phyloP scores from a whole-genome alignment of 495 filamentous ascomycete species.

The Penicillium chermesinum region DNA sequence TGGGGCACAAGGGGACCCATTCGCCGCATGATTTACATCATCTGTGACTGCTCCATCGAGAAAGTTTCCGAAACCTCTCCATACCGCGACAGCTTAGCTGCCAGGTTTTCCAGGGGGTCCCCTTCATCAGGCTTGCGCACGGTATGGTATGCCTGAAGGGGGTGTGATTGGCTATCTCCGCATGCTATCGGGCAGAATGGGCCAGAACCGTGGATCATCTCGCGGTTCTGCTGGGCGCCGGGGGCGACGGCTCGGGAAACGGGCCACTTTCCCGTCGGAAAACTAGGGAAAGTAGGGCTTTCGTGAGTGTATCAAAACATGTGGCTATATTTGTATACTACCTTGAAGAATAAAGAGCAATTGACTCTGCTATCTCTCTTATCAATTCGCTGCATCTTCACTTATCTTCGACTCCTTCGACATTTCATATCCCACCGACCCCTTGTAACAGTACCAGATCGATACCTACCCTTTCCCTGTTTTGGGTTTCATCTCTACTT shows the following conservation, averaged over 20 bases:
- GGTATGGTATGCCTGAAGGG: conserved; percentile 21
- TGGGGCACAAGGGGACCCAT: conserved; percentile 4
- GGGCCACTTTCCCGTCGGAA: conserved; percentile 9
- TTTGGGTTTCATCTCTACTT: background rate
- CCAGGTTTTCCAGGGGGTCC: conserved; percentile 13
- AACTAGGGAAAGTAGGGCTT: conserved; percentile 5
- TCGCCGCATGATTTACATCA: conserved; percentile 19
- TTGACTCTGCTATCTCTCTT: background rate
- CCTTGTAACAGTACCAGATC: background rate
- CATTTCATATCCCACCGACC: background rate
- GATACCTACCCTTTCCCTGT: background rate
- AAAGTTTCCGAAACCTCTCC: conserved; percentile 18
- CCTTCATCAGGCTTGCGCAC: background rate
- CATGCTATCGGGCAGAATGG: conserved; percentile 33
- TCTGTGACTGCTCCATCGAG: conserved; percentile 16
- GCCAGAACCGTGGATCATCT: conserved; percentile 15
- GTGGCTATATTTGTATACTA: conserved; percentile 6
- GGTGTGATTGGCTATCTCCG: conserved; percentile 18
- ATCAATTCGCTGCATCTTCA: background rate
- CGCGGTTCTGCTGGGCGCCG: background rate
- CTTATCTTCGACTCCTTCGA: background rate
- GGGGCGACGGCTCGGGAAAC: conserved; percentile 1
- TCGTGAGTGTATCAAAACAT: conserved; percentile 9
- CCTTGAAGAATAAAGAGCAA: background rate
- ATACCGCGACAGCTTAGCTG: conserved; percentile 12